A percentile compares a stretch with the other conserved stretches of the same genome.
phyloP scores from a whole-genome alignment of 306 rosid species.

The Sindora glabra region DNA sequence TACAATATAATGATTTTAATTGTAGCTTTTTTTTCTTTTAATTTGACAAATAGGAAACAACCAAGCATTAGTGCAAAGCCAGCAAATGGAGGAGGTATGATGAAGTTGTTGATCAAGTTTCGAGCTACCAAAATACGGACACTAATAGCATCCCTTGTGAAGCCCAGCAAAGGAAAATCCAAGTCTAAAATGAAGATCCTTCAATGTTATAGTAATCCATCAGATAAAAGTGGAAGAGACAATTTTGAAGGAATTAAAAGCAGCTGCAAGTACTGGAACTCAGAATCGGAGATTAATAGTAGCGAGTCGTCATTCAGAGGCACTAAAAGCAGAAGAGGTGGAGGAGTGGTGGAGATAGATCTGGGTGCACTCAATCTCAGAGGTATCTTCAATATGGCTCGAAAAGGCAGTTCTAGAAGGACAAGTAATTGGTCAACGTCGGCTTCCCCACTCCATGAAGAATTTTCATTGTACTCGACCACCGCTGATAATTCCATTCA shows the following conservation, averaged over 20 bases:
- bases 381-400: slow-evolving; percentile 32
- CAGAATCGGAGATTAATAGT: not conserved
- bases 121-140: slow-evolving; percentile 31
- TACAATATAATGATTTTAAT: too few species aligned
- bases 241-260: not conserved
- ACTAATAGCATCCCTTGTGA: slow-evolving; percentile 27
- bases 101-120: slow-evolving; percentile 39
- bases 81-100: slow-evolving; percentile 24
- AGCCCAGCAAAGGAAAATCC: slow-evolving; percentile 8
- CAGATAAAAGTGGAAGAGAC: not conserved
- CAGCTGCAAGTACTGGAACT: slow-evolving; percentile 5
- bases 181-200: slow-evolving; percentile 2
- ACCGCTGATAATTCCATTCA: slow-evolving; percentile 34
- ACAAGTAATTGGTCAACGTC: slow-evolving; percentile 40
- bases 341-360: slow-evolving; percentile 27
- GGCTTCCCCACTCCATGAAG: slow-evolving; percentile 40
- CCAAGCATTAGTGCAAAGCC: slow-evolving; percentile 8
- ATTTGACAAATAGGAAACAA: slow-evolving; percentile 13
- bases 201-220: slow-evolving; percentile 19
- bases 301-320: not conserved
- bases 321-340: slow-evolving; percentile 10
- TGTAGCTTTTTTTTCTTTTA: too few species aligned
- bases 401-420: slow-evolving; percentile 21
- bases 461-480: slow-evolving; percentile 12
- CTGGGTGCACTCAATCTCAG: slow-evolving; percentile 31